phyloP scores from a whole-genome alignment of 306 rosid species.

The Trifolium pratense region DNA sequence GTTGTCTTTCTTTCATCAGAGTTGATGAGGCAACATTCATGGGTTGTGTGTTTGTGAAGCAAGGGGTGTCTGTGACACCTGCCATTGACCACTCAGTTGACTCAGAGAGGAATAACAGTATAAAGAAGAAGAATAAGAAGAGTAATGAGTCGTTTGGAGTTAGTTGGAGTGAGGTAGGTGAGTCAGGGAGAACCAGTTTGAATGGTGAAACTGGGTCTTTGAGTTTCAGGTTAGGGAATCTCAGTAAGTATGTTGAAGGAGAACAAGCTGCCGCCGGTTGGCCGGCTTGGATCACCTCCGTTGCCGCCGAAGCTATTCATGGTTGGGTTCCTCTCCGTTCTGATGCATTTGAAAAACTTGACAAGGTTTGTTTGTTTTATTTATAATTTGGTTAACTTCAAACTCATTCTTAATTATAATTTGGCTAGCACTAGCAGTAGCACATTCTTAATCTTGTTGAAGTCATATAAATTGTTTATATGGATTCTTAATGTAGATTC shows the following conservation, averaged over 20 bases:
- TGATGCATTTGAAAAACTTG: slow-evolving; percentile 90
- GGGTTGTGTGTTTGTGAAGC: slow-evolving; percentile 96
- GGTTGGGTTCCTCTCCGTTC: slow-evolving; percentile 94
- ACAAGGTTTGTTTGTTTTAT: slow-evolving; percentile 54
- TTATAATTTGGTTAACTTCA: too few relatives aligned
- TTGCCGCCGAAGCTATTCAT: slow-evolving; percentile 92
- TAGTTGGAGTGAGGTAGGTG: slow-evolving; percentile 75
- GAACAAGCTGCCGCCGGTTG: slow-evolving; percentile 97
- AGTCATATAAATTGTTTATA: too few relatives aligned
- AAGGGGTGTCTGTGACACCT: slow-evolving; percentile 90
- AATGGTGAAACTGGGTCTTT: slow-evolving; percentile 62
- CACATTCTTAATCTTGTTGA: too few relatives aligned
- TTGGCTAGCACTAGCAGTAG: too few relatives aligned
- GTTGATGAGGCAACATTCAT: slow-evolving; percentile 46
- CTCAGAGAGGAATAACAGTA: slow-evolving; percentile 25
- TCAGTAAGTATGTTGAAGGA: slow-evolving; percentile 79
- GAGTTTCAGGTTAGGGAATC: slow-evolving; percentile 83
- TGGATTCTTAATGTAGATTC: too few relatives aligned
- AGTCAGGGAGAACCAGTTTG: slow-evolving; percentile 80
- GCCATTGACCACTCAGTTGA: slow-evolving; percentile 78
- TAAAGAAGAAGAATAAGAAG: slow-evolving; percentile 39
- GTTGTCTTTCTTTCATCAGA: background rate
- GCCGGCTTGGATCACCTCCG: slow-evolving; percentile 97
- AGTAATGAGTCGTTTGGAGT: slow-evolving; percentile 49
- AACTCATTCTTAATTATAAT: too few relatives aligned